A percentile compares a stretch with the other conserved stretches of the same genome.
Evolutionary conservation across 2,329 filamentous ascomycete species (phyloP).

Genomic region (Ilyonectria robusta): DNA sequence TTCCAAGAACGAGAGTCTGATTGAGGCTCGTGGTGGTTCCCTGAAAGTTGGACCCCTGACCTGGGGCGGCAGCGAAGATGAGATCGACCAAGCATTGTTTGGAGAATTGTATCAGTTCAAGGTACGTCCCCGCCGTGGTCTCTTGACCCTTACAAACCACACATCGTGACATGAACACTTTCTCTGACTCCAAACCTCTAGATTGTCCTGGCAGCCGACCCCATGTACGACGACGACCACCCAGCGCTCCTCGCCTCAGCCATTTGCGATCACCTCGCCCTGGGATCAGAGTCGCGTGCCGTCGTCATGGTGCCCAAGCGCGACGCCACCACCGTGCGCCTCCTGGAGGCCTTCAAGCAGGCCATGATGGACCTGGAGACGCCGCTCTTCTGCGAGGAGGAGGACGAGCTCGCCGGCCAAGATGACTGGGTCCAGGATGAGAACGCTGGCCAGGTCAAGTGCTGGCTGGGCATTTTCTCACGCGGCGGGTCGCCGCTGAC

Average conservation of each 20-base stretch:
- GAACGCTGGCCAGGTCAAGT: conserved; percentile 67
- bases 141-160: conserved; percentile 13
- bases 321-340: conserved; percentile 73
- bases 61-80: conserved; percentile 73
- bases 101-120: conserved; percentile 65
- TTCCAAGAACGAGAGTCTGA: conserved; percentile 70
- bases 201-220: conserved; percentile 87
- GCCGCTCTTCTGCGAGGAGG: conserved; percentile 66
- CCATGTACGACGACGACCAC: conserved; percentile 89
- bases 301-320: conserved; percentile 87
- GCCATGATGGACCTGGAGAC: conserved; percentile 69
- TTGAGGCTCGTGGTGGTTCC: conserved; percentile 69
- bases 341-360: conserved; percentile 74
- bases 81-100: conserved; percentile 62
- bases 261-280: conserved; percentile 76
- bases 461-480: conserved; percentile 78
- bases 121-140: conserved; percentile 48
- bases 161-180: conserved; percentile 19
- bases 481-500: conserved; percentile 48
- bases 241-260: conserved; percentile 80
- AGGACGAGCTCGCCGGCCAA: conserved; percentile 74
- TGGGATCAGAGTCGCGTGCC: conserved; percentile 71
- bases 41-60: conserved; percentile 78
- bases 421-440: conserved; percentile 80
- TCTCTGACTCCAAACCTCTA: conserved; percentile 49